Base-by-base conservation (phyloP, 2,329 filamentous ascomycete species). In the Leptodontidium sp. region DNA sequence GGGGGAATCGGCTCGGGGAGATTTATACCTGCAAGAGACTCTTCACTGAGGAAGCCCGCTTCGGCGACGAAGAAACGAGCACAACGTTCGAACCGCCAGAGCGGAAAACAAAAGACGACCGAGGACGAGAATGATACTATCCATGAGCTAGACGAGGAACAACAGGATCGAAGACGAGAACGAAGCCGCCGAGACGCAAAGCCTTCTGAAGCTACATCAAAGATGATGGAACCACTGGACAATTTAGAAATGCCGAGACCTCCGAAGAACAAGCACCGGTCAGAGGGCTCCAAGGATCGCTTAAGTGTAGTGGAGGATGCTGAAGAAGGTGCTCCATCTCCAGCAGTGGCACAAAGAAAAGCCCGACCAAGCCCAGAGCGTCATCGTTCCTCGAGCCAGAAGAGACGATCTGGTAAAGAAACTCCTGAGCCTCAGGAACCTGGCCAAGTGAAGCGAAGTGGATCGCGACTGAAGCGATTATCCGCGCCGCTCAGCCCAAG, bases 301-400 rank as follows among this genome's bases (percentile, higher is more conserved):
- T 63, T 70, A 11, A 38, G 52, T n/a, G 52, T 70, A 4, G 52
- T 71, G 26, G 71, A 72, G 24, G 71, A 75, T 43, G 61, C 64
- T 2, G 87, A 91, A 26, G 90, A 92, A 21, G 89, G 88, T 15
- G 91, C 91, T 0, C 91, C 91, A 1, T 91, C 88, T 21, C 91
- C 91, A 0, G 85, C 90, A 0, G 85, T 93, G 8, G 85, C 89
- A 17, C 91, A 91, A 70, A 85, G 88, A 17, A 76, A 85, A 83
- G 76, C 71, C 78, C 85, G 74, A 53, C 64, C 70, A 24, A 86
- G 83, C 71, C 77, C 79, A 0, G 85, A 86, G 69, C 72, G 66
- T 35, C 55, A 73, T 61, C 68, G 74, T 57, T 69, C 76, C 21
- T 72, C 71, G 40, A 75, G 70, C 57, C 72, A 76, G 47, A 77